Base-by-base conservation (phyloP, 1,284 basidiomycete species). In the Ceratobasidium sp. region DNA sequence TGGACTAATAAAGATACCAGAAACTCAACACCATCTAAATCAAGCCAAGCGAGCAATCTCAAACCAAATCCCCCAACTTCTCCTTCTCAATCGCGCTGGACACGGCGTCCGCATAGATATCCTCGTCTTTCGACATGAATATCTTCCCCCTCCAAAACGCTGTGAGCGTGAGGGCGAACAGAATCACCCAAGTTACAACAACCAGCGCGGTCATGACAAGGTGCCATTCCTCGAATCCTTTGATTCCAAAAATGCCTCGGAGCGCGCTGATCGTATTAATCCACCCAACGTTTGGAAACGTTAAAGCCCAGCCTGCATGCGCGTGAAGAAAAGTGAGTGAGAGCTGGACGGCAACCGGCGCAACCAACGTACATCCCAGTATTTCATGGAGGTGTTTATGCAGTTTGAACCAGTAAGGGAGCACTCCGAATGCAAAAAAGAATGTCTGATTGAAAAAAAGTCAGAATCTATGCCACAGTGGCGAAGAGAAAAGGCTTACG, bases 371-470 rank as follows among this genome's bases (percentile, higher is more conserved):
- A 73, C 69, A 74, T 40, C 74, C 74, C 21, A 75, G 70, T 42
- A 75, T 75, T 61, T 75, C 72, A 33, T 66, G 59, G 18, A 75
- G 58, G 53, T 75, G 62, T 70, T 74, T 75, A 51, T 75, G 66
- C n/a, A 75, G 61, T 54, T 75, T 75, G 67, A 73, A 75, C 74
- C 74, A 75, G 61, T 74, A 75, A 4, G 74, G 74, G 25, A 75
- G 56, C 14, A 69, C 46, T 21, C 66, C 66, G 16, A 69, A 69
- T 25, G 58, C 58, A 56, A 62, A 46, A 53, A 66, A 48, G 49
- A 64, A 60, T 51, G 49, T 38, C 51, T 70, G 23, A 8, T 38
- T 38, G 36, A 38, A 38, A 38, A n/a, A 38, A 38, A 8, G 36
- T 38, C 1, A 38, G 36, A 7, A 38, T 5, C 2, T 9, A 36